Evolutionary conservation across 371 early-diverging fungal species (phyloP), one percentile per base, ranked within the genome.

Genomic region (Gilbertella persicaria): DNA sequence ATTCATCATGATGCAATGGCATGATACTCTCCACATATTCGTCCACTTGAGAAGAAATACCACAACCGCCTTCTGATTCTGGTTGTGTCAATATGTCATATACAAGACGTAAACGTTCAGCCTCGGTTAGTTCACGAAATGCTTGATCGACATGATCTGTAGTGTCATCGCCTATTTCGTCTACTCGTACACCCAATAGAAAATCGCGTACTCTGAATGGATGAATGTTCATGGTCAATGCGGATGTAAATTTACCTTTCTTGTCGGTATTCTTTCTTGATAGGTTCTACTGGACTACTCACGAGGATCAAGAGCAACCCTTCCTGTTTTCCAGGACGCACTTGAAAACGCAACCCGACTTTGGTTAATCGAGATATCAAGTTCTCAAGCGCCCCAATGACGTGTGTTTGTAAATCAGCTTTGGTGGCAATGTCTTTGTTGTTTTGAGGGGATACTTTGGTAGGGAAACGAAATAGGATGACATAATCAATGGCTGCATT

Each of bases 21-120:
- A 90, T 80, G 25, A 94, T 76, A 20, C 84, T 79, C n/a, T 85
- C 86, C 3, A 89, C 78, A 61, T 64, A 86, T 7, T 73, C 74
- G 53, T 84, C 81, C 0, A 71, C 52, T 14, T 74, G 67, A 1
- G 80, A 68, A 37, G 81, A 69, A 39, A 90, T 78, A 20, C 82
- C 86, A 2, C 89, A 91, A 16, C 93, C 87, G 28, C 89, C 89
- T 42, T 91, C 89, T 26, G 65, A 60, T 25, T 61, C 73, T 7
- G 87, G 67, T 10, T 77, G 74, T 0, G 86, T 85, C n/a, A 94
- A 73, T 23, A 92, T 74, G 24, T 85, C 83, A 55, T 90, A 68
- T 19, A 92, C 84, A 20, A 91, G 50, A 5, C 92, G 79, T 37
- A 90, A 78, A 23, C 93, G 81, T 59, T 91, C 90, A 6, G 90